Evolutionary conservation across 495 filamentous ascomycete genomes (phyloP).

Genomic region (Pyrenula aspistea): DNA sequence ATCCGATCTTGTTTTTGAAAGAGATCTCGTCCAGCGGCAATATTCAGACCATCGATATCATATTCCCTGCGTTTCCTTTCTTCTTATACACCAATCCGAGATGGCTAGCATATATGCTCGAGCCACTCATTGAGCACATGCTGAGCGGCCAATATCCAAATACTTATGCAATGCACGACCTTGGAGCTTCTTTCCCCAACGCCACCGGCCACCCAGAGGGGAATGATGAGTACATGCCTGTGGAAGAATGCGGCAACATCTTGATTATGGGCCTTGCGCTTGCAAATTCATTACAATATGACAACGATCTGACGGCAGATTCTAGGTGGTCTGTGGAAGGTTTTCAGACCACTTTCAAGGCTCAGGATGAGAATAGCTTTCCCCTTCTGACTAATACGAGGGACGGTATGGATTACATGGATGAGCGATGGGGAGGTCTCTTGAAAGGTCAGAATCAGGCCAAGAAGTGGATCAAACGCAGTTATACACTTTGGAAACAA

Average conservation of each 20-base stretch:
- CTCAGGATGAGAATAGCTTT: conserved; percentile 20
- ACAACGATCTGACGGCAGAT: conserved; percentile 40
- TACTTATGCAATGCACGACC: conserved; percentile 85
- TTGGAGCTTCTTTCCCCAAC: conserved; percentile 84
- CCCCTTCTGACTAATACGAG: conserved; percentile 28
- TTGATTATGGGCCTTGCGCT: conserved; percentile 86
- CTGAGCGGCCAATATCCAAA: conserved; percentile 87
- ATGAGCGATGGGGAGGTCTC: conserved; percentile 40
- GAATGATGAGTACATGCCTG: conserved; percentile 89
- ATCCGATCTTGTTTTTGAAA: conserved; percentile 81
- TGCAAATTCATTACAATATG: conserved; percentile 67
- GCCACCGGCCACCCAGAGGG: conserved; percentile 83
- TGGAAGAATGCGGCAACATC: conserved; percentile 95
- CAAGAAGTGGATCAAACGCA: conserved; percentile 44
- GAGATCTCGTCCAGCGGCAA: conserved; percentile 95
- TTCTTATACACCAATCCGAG: conserved; percentile 89
- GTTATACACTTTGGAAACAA: conserved; percentile 77
- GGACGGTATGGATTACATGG: conserved; percentile 33
- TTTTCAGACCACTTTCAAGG: conserved; percentile 5
- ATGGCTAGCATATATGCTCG: conserved; percentile 83
- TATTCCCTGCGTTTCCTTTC: conserved; percentile 91
- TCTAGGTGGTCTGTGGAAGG: conserved; percentile 37
- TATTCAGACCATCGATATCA: conserved; percentile 92
- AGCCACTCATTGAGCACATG: conserved; percentile 85
- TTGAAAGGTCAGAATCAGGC: conserved; percentile 34